Evolutionary conservation across 176 grass and related monocot genomes (phyloP), one percentile per base, ranked within the genome.

Genomic region (Thalia dealbata): DNA sequence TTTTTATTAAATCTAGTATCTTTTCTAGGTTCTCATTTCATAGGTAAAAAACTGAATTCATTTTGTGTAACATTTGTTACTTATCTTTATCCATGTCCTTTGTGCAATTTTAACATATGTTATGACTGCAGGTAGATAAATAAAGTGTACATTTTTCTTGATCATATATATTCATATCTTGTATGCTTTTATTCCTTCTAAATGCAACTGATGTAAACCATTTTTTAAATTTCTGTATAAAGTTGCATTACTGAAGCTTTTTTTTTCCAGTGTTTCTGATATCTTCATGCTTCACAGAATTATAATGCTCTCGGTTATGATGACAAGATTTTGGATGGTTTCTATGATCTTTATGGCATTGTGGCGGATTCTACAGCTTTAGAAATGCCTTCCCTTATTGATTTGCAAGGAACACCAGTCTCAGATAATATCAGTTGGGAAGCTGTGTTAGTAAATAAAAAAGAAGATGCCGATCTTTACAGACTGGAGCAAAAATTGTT

Each of bases 281-380:
- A 89, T 89, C 48, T 82, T 80, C 18, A 22, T 85, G 43, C 21
- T 88, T 84, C 25, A 64, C 95, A 99, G 95, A 99, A 63, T 79
- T 99, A 91, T 72, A 95, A 89, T 60, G 81, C 85, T 50, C 90
- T 99, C 44, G 81, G 85, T 52, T 99, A 93, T 75, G 95, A 99
- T 73, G 90, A 99, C 74, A 99, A 86, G 82, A 91, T 91, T 82
- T 73, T 83, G 5, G 95, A 99, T 77, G 90, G 95, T 13, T 99
- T 99, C 81, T 99, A 99, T 81, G 90, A 99, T 81, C 84, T 99
- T 52, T 99, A 85, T 78, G 73, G 78, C 26, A 81, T 76, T 55
- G 86, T 78, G 62, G 82, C 82, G 16, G 74, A 84, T 11, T 78
- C 85, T 12, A 70, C 79, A 64, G 78, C 83, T 0, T 70, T 75